Conservation (phyloP, 2,329 filamentous ascomycete genomes). For the Aureobasidium lini region DNA sequence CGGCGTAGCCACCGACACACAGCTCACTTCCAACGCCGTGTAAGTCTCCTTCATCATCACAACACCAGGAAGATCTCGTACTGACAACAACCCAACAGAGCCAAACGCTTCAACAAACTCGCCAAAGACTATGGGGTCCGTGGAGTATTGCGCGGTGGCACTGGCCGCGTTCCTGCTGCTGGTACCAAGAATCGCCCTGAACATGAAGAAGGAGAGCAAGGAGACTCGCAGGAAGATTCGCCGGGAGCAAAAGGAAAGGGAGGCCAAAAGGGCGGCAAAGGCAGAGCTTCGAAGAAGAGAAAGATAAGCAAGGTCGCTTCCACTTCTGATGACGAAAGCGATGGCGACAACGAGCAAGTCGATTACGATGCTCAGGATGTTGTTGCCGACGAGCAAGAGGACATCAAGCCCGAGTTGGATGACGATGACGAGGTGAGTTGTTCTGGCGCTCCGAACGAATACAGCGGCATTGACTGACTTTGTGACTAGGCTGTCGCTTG, state of each 20-base stretch:
- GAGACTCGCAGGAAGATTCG: background rate
- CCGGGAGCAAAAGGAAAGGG: slow-evolving; percentile 3
- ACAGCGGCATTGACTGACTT: background rate
- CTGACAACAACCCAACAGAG: slow-evolving; percentile 35
- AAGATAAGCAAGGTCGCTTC: slow-evolving; percentile 14
- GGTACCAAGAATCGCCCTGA: slow-evolving; percentile 10
- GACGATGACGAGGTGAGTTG: background rate
- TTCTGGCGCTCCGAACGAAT: background rate
- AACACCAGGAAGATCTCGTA: background rate
- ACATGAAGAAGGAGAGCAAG: slow-evolving; percentile 14
- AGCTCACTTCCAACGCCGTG: slow-evolving; percentile 60
- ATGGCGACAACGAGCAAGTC: background rate
- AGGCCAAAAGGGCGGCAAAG: background rate
- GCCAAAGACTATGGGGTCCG: slow-evolving; percentile 44
- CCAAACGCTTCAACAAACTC: slow-evolving; percentile 61
- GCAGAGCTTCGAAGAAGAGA: slow-evolving; percentile 13
- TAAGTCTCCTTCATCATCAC: slow-evolving; percentile 39
- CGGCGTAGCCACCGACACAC: slow-evolving; percentile 56
- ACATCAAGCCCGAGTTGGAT: background rate
- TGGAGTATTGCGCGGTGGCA: slow-evolving; percentile 33
- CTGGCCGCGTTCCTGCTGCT: slow-evolving; percentile 9
- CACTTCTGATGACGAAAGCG: background rate
- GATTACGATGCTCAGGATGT: background rate
- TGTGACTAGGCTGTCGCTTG: background rate
- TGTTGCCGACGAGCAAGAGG: background rate